Conservation (phyloP, 495 filamentous ascomycete genomes). For the Paragyromitra xinjiangensis region DNA sequence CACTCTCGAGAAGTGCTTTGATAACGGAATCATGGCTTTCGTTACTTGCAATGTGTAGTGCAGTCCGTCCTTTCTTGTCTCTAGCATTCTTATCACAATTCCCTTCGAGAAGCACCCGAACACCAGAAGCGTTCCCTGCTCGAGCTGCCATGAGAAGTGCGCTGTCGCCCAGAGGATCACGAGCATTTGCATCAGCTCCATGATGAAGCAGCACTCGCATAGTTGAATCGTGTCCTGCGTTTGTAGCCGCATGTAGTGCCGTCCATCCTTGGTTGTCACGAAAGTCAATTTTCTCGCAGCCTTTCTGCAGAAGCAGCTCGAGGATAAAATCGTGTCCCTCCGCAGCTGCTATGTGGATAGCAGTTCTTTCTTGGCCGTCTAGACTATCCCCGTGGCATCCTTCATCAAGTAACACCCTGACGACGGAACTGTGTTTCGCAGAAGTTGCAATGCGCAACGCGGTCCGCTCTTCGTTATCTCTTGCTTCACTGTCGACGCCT, state of each 20-base stretch:
- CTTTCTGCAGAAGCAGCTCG: conserved; percentile 39
- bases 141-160: conserved; percentile 40
- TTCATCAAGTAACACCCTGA: conserved; percentile 39
- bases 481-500: conserved; percentile 35
- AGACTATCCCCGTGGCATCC: conserved; percentile 38
- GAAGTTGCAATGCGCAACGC: conserved; percentile 37
- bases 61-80: conserved; percentile 41
- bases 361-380: conserved; percentile 37
- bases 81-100: conserved; percentile 37
- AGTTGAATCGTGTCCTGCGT: conserved; percentile 31
- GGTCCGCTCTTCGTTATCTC: conserved; percentile 33
- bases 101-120: conserved; percentile 35
- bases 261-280: conserved; percentile 36
- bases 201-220: conserved; percentile 44
- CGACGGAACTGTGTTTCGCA: conserved; percentile 18
- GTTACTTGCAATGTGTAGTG: conserved; percentile 39
- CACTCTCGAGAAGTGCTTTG: conserved; percentile 22
- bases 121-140: conserved; percentile 30
- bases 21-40: conserved; percentile 36
- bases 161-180: conserved; percentile 29
- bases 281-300: conserved; percentile 41
- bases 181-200: conserved; percentile 22
- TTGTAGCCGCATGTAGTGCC: conserved; percentile 35
- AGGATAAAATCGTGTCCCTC: conserved; percentile 45
- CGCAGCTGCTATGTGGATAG: conserved; percentile 37